Base-by-base conservation (phyloP, 2,329 filamentous ascomycete genomes). In the Huntiella moniliformis region DNA sequence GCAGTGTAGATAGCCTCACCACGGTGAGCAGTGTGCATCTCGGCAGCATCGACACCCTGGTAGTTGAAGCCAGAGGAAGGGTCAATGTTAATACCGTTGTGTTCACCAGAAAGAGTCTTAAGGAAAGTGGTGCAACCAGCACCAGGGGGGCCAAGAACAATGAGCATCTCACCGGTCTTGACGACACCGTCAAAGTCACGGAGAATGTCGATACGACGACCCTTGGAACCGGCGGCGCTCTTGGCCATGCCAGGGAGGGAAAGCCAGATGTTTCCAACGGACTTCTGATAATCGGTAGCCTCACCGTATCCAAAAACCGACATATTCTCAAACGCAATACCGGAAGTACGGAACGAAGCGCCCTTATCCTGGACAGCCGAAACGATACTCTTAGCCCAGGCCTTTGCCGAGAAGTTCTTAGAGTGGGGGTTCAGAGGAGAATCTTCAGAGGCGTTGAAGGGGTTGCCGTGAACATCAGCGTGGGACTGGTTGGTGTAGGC, bases 1-100 rank as follows among this genome's bases (percentile, higher is more conserved):
- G 82, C 82, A 0, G 82, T 87, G 62, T 91, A 91, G 58, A 91
- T 87, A 51, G 82, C 82, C 61, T 92, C 84, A 52, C 84, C 84
- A 22, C 82, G 77, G 63, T 88, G 86, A 51, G 73, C 67, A 8
- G 73, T 74, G 61, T 82, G 74, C 81, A 91, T 88, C 56, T 84
- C 73, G 56, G 82, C 63, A 47, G 82, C 70, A 2, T 73, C 65
- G 55, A 84, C 69, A 53, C 78, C 80, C 59, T 91, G 80, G 56
- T 92, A 93, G 62, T 92, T 88, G 57, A 93, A 75, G 51, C 82
- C 75, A 0, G 81, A 78, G 8, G 66, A 63, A 3, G 79, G 63
- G 41, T 84, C 80, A 11, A 91, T 67, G 53, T 71, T 75, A 54
- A 92, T 77, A 44, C 85, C 85, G 53, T 86, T 79, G 16, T 80